phyloP scores from a whole-genome alignment of 1,139 yeast genomes.

The Ogataea hybrid region DNA sequence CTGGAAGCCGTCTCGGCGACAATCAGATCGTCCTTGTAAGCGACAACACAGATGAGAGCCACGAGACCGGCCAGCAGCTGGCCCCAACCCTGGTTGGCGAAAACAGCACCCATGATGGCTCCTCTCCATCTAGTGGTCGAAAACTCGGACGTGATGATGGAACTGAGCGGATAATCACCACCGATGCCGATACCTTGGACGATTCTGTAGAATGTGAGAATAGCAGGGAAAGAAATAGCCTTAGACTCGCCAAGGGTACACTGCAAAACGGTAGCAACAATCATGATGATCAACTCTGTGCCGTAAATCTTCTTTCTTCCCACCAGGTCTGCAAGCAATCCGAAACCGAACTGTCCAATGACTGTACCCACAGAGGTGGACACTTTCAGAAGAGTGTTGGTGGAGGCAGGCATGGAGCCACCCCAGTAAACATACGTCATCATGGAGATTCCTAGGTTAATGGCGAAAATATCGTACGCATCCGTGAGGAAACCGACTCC shows the following conservation, averaged over 20 bases:
- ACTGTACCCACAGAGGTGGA: constrained; percentile 95
- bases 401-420: constrained; percentile 62
- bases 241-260: constrained; percentile 68
- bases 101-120: constrained; percentile 91
- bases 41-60: constrained; percentile 69
- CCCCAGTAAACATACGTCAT: constrained; percentile 73
- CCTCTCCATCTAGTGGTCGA: constrained; percentile 95
- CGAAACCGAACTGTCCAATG: constrained; percentile 86
- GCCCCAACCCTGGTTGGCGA: constrained; percentile 93
- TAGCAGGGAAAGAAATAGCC: constrained; percentile 69
- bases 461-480: constrained; percentile 89
- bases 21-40: constrained; percentile 59
- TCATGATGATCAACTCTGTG: constrained; percentile 80
- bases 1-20: constrained; percentile 48
- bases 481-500: constrained; percentile 95
- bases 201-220: constrained; percentile 71
- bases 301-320: constrained; percentile 92
- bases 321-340: constrained; percentile 75
- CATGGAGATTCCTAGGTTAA: constrained; percentile 77
- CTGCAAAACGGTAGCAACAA: constrained; percentile 75
- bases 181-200: constrained; percentile 97
- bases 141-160: constrained; percentile 86
- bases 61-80: constrained; percentile 84
- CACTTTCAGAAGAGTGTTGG: constrained; percentile 73
- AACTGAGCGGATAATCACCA: constrained; percentile 98